A percentile compares a stretch with the other conserved stretches of the same genome.
phyloP scores from a whole-genome alignment of 371 early-diverging fungal genomes.

The Mycotypha africana region DNA sequence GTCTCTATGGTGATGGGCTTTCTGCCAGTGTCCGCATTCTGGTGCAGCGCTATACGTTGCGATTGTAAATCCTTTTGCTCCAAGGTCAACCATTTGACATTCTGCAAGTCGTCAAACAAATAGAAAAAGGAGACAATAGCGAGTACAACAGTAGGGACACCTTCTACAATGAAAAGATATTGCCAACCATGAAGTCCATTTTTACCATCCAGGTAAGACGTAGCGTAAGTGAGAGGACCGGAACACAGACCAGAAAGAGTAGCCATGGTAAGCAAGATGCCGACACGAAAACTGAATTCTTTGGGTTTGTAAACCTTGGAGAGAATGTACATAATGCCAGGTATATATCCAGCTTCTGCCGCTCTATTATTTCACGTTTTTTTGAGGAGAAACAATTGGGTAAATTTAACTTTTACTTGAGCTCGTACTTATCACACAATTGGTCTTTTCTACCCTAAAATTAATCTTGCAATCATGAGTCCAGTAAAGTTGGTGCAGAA shows the following conservation, averaged over 20 bases:
- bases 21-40: background rate
- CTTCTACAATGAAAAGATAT: slow-evolving; percentile 29
- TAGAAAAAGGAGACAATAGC: slow-evolving; percentile 16
- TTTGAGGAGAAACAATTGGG: background rate
- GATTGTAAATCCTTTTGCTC: slow-evolving; percentile 25
- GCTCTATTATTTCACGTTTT: too few species aligned
- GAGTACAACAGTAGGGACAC: slow-evolving; percentile 16
- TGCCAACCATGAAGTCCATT: slow-evolving; percentile 28
- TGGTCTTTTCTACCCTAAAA: slow-evolving; percentile 23
- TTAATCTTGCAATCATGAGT: slow-evolving; percentile 12
- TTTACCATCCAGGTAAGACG: slow-evolving; percentile 20
- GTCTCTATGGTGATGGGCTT: slow-evolving; percentile 22
- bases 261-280: slow-evolving; percentile 19
- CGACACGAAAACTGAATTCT: slow-evolving; percentile 22
- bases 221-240: slow-evolving; percentile 21
- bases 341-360: slow-evolving; percentile 30
- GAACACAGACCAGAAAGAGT: slow-evolving; percentile 23
- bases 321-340: slow-evolving; percentile 25
- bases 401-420: background rate
- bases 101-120: slow-evolving; percentile 21
- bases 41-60: slow-evolving; percentile 7
- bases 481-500: slow-evolving; percentile 21
- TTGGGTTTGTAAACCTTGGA: slow-evolving; percentile 23
- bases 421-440: background rate
- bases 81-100: slow-evolving; percentile 22